Percentiles rank a stretch among this genome's conserved stretches.
These are phyloP conservation scores for Paecilomyces sp. DNA, from an alignment of 2,329 filamentous ascomycete genomes.

Conservation along the genomic window DNA sequence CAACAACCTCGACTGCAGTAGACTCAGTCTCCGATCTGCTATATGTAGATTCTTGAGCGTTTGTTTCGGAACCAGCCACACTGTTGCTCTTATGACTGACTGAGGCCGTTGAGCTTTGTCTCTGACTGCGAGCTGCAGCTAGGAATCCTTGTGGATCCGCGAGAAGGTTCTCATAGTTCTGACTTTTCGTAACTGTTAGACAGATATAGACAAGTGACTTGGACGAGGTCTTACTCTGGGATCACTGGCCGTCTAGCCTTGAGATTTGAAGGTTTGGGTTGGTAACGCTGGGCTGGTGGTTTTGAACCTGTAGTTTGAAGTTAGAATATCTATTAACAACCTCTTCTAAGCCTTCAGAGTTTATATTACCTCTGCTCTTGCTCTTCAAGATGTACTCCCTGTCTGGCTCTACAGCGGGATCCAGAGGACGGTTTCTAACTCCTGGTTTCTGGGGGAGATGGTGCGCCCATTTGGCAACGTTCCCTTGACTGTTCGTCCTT, in stretches of 20 bases:
- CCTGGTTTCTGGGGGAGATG: constrained; percentile 1
- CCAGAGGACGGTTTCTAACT: constrained; percentile 4
- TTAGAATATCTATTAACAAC: background rate
- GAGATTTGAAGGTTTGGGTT: background rate
- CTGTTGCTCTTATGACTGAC: background rate
- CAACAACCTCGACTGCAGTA: background rate
- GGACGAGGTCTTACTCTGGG: constrained; percentile 3
- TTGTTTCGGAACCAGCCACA: background rate
- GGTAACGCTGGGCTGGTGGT: background rate
- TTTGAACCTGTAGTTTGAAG: background rate
- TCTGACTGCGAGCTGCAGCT: constrained; percentile 7
- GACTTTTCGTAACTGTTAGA: background rate
- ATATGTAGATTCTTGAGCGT: background rate
- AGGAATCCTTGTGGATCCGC: constrained; percentile 11
- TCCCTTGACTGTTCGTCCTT: constrained; percentile 1
- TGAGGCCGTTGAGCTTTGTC: background rate
- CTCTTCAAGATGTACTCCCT: background rate
- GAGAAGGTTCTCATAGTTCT: constrained; percentile 8
- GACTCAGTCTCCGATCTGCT: background rate
- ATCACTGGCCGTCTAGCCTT: constrained; percentile 13
- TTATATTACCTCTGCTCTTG: background rate
- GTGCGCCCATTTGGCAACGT: constrained; percentile 3
- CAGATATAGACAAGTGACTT: background rate
- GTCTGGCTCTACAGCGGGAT: constrained; percentile 14
- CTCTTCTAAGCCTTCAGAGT: background rate